These are phyloP conservation scores for Hebeloma cylindrosporum DNA, from an alignment of 768 basidiomycete species.

Conservation along the genomic window DNA sequence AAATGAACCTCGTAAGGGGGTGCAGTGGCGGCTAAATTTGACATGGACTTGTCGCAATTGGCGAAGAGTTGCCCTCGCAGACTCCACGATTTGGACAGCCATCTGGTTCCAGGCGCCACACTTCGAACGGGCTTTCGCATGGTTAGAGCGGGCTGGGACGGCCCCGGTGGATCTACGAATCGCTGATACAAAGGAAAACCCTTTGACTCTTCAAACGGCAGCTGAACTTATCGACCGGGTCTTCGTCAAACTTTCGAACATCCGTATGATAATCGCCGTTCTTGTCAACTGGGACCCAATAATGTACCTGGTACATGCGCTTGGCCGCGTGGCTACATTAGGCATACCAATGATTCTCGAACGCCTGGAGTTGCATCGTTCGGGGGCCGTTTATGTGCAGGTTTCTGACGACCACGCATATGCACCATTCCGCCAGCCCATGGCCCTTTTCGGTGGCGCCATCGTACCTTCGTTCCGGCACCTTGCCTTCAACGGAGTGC, in stretches of 20 bases:
- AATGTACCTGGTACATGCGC: slow-evolving; percentile 48
- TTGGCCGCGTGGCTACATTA: slow-evolving; percentile 36
- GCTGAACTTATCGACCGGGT: slow-evolving; percentile 48
- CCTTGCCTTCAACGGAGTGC: slow-evolving; percentile 57
- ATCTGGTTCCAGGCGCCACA: slow-evolving; percentile 59
- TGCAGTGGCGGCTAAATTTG: slow-evolving; percentile 44
- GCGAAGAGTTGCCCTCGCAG: slow-evolving; percentile 48
- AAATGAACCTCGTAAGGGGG: slow-evolving; percentile 32
- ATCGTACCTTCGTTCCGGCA: slow-evolving; percentile 45
- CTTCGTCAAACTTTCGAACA: slow-evolving; percentile 51
- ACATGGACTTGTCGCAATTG: slow-evolving; percentile 62
- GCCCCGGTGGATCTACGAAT: slow-evolving; percentile 64
- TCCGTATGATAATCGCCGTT: slow-evolving; percentile 60
- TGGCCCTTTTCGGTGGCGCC: slow-evolving; percentile 52
- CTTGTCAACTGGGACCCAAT: slow-evolving; percentile 57
- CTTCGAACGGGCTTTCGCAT: slow-evolving; percentile 52
- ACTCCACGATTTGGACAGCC: slow-evolving; percentile 61
- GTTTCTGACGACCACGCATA: slow-evolving; percentile 42
- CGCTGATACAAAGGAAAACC: slow-evolving; percentile 37
- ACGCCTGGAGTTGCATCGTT: slow-evolving; percentile 65
- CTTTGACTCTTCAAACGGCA: slow-evolving; percentile 45
- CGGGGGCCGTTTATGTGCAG: slow-evolving; percentile 47
- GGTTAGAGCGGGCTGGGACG: slow-evolving; percentile 56
- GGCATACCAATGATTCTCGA: slow-evolving; percentile 47
- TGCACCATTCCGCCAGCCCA: slow-evolving; percentile 30